A percentile compares a stretch with the other conserved stretches of the same genome.
phyloP scores from a whole-genome alignment of 441 rosid species.

The Kokia cookei region DNA sequence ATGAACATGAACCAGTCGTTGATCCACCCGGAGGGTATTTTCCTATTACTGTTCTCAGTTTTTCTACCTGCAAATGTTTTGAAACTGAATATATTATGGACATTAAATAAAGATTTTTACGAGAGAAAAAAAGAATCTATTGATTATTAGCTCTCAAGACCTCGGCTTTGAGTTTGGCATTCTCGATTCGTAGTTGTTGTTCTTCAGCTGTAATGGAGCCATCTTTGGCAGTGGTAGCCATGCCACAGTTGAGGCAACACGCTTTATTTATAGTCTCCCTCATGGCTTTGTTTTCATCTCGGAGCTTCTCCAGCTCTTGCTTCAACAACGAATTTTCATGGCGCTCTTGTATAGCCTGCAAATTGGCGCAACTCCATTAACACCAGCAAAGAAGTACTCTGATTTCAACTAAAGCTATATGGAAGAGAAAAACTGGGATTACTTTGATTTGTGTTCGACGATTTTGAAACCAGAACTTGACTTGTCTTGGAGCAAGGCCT shows the following conservation, averaged over 20 bases:
- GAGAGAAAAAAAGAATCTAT: not conserved
- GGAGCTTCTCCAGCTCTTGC: constrained; percentile 75
- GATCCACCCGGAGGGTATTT: constrained; percentile 50
- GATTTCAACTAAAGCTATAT: not conserved
- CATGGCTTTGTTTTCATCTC: constrained; percentile 84
- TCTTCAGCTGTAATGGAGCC: constrained; percentile 43
- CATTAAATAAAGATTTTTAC: not conserved
- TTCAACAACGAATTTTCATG: constrained; percentile 88
- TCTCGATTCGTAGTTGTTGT: constrained; percentile 72
- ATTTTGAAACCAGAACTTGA: constrained; percentile 99
- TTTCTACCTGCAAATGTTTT: constrained; percentile 44
- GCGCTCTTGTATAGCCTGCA: constrained; percentile 91
- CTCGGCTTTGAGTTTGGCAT: constrained; percentile 84
- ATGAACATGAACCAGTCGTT: constrained; percentile 49
- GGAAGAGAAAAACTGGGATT: not conserved
- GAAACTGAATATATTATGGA: not conserved
- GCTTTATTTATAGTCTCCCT: constrained; percentile 74
- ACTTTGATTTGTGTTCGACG: constrained; percentile 97
- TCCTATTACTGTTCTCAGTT: constrained; percentile 55
- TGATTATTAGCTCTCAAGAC: constrained; percentile 12
- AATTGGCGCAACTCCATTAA: not conserved
- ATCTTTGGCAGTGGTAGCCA: constrained; percentile 47
- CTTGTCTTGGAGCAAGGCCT: constrained; percentile 94
- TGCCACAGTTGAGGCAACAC: constrained; percentile 85
- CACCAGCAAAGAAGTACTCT: not conserved